These are phyloP conservation scores for Skeletonema marinoi DNA, from an alignment of 108 stramenopile genomes.

Conservation along the genomic window DNA sequence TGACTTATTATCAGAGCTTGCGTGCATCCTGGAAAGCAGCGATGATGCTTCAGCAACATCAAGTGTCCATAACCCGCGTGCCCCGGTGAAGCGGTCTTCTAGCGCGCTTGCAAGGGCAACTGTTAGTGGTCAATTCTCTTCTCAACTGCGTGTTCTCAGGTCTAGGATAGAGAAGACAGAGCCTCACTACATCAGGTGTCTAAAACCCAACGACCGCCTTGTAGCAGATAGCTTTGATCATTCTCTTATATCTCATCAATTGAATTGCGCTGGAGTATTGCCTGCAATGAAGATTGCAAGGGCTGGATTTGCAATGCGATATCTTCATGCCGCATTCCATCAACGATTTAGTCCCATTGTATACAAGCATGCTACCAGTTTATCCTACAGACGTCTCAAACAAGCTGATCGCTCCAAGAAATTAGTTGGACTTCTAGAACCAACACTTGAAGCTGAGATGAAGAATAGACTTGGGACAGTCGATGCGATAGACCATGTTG, in stretches of 20 bases:
- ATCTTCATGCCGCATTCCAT: constrained; percentile 86
- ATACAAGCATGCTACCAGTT: constrained; percentile 28
- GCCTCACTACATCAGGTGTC: constrained; percentile 99
- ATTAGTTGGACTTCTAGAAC: constrained; percentile 53
- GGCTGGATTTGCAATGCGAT: constrained; percentile 96
- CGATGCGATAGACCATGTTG: constrained; percentile 56
- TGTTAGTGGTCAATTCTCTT: constrained; percentile 89
- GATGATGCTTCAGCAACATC: constrained; percentile 10
- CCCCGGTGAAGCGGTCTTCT: constrained; percentile 51
- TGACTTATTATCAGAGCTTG: constrained; percentile 72
- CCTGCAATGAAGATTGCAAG: constrained; percentile 98
- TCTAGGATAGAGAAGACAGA: constrained; percentile 86
- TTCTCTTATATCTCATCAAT: constrained; percentile 86
- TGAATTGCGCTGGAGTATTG: constrained; percentile 96
- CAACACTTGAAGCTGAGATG: constrained; percentile 50
- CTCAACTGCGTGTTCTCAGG: constrained; percentile 86
- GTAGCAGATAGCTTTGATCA: constrained; percentile 79
- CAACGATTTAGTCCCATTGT: constrained; percentile 73
- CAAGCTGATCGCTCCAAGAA: constrained; percentile 30
- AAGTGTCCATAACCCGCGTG: background rate
- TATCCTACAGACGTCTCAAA: constrained; percentile 27
- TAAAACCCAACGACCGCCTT: constrained; percentile 97
- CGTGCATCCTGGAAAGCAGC: constrained; percentile 50
- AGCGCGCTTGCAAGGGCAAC: constrained; percentile 57
- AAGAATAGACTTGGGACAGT: constrained; percentile 26